Evolutionary conservation across 129 eudicot species (phyloP), one percentile per base, ranked within the genome.

Genomic region (Gnaphalium uliginosum): DNA sequence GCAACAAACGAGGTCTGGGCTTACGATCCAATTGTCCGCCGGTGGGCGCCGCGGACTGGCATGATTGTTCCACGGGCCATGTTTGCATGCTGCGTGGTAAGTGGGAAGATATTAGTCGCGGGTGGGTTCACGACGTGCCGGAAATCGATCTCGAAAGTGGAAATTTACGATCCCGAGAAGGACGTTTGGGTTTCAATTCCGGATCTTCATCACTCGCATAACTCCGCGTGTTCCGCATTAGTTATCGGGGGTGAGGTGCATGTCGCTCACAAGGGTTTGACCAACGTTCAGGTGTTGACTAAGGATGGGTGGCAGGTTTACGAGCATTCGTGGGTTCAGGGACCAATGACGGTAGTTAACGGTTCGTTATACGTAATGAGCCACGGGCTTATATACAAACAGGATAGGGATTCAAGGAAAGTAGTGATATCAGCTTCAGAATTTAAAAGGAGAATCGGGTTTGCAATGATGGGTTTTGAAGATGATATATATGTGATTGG

Each of bases 1-100:
- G 93, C 97, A 1, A 95, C 99, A 2, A 75, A 89, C 46, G 96
- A 89, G 76, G 96, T 91, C 8, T 95, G 99, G 99, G 90, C 99
- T 5, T 95, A 91, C n/a, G 91, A 95, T 18, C 97, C 97, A 0
- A 62, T 87, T 1, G 48, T 76, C 78, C 81, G 99, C 19, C 74
- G 48, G 37, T 95, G 99, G 99, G 71, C 88, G 68, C 84, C 58
- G 18, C 79, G 97, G 51, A 89, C 96, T 7, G n/a, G 96, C 51
- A 95, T 95, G 99, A 72, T 86, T 1, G 92, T 90, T 3, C 94
- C 97, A 0, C 97, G 99, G 24, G 93, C 96, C 29, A 95, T 91
- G 99, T 95, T 95, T 73, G 97, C 96, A 0, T 95, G 99, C 46
- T 95, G 99, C 48, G 92, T 85, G 57, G 58, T 89, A 57, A 87